phyloP scores from a whole-genome alignment of 148 eudicot species.

The Nepenthes gracilis region DNA sequence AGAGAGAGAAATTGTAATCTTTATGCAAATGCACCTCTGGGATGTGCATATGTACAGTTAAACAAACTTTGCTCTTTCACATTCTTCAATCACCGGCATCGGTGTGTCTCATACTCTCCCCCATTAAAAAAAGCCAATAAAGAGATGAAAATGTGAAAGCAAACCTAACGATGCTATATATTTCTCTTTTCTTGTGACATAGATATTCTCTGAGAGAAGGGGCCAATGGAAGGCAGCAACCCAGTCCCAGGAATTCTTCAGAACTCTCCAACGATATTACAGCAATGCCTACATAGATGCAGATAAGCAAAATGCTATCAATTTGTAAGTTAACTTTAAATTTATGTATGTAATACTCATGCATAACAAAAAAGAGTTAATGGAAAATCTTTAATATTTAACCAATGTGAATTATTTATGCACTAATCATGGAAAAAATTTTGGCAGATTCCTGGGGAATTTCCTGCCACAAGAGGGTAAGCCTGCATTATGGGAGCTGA shows the following conservation, averaged over 20 bases:
- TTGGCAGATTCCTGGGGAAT: constrained; percentile 72
- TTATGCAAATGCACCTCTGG: too few relatives aligned
- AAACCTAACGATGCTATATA: too few relatives aligned
- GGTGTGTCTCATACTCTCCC: too few relatives aligned
- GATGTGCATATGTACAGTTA: too few relatives aligned
- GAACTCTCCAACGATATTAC: constrained; percentile 78
- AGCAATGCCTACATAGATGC: constrained; percentile 93
- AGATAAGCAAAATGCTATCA: constrained; percentile 84
- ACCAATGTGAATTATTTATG: neutral
- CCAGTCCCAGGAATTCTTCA: constrained; percentile 84
- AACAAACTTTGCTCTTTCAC: too few relatives aligned
- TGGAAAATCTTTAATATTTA: neutral
- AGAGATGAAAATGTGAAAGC: too few relatives aligned
- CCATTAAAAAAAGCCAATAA: too few relatives aligned
- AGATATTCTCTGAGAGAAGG: constrained; percentile 83
- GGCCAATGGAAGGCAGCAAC: constrained; percentile 95
- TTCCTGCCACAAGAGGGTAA: constrained; percentile 64
- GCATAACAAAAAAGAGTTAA: neutral
- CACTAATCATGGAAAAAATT: neutral
- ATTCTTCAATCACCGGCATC: too few relatives aligned
- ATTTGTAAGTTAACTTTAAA: constrained; percentile 34
- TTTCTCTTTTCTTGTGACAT: neutral
- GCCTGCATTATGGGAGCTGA: constrained; percentile 65
- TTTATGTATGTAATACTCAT: too few relatives aligned
- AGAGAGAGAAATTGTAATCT: too few relatives aligned